Base-by-base conservation (phyloP, 2,329 filamentous ascomycete species). In the Phialemonium atrogriseum region DNA sequence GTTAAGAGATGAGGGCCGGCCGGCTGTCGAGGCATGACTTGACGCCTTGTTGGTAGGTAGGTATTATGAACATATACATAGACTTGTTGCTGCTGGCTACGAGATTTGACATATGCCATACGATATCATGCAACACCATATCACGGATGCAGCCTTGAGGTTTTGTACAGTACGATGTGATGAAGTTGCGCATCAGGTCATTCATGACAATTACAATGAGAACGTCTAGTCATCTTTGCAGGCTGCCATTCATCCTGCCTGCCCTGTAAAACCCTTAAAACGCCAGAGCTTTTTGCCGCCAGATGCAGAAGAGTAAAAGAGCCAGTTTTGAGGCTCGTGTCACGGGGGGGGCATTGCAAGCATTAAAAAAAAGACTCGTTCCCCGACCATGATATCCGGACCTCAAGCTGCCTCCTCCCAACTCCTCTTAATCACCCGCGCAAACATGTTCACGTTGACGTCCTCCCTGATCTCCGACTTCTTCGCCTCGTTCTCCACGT, bases 401-500 rank as follows among this genome's bases (percentile, higher is more conserved):
- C 21, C 21, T 29, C 40, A 83, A 45, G 75, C 79, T 38, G 77
- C 73, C 58, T 89, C 83, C 66, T 94, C 87, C 70, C 87, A 94
- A 30, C 84, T 82, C 51, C 88, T 73, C 59, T 82, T 73, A 42
- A 94, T 77, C 40, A 94, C 78, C 46, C 85, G 71, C 32, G 76
- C 67, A 59, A 88, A 88, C 66, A 86, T 86, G 46, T 91, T 84
- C 38, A 94, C 80, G 60, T 83, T 86, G 52, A 98, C 91, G 44
- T 91, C 88, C 70, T 98, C 91, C 49, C 88, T 77, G 51, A 95
- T 93, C 58, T 95, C 84, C 24, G 87, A 82, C 60, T 91, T 91
- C 70, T 93, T 86, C 26, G 87, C 91, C 74, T 96, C 89, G 58
- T 95, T 95, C 64, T 98, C 91, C 54, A 91, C 84, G 67, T 98